Conservation (phyloP, 768 basidiomycete genomes). For the Rhodosporidiobolus sp. region DNA sequence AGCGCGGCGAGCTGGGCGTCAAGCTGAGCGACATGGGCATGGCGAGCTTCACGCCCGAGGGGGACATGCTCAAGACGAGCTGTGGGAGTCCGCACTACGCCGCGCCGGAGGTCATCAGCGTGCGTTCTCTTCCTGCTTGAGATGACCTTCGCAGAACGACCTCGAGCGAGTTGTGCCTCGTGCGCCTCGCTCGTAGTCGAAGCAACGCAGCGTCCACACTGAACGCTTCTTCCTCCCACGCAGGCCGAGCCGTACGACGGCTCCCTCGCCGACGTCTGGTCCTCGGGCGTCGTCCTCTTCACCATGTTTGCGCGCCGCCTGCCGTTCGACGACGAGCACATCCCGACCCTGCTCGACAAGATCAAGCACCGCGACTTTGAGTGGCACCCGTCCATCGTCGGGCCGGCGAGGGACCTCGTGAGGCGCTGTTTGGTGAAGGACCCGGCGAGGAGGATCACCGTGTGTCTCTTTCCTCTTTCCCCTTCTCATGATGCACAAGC, state of each 20-base stretch:
- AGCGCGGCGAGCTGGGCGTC: constrained; percentile 58
- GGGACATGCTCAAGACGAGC: constrained; percentile 67
- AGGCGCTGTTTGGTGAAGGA: constrained; percentile 75
- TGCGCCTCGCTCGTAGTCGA: too few relatives aligned
- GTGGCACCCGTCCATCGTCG: constrained; percentile 69
- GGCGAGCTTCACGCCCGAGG: constrained; percentile 79
- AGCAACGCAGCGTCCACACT: too few relatives aligned
- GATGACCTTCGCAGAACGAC: not conserved
- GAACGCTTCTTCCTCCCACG: not conserved
- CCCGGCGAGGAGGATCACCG: constrained; percentile 68
- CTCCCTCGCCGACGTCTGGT: constrained; percentile 89
- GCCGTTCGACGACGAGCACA: constrained; percentile 91
- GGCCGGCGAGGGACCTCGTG: constrained; percentile 71
- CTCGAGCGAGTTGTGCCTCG: not conserved
- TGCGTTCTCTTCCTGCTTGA: constrained; percentile 35
- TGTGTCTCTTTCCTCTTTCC: constrained; percentile 36
- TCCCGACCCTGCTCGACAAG: constrained; percentile 70
- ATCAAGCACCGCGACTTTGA: constrained; percentile 70
- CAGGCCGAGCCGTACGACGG: constrained; percentile 79
- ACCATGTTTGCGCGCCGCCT: constrained; percentile 79
- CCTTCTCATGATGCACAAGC: not conserved
- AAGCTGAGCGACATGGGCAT: constrained; percentile 98
- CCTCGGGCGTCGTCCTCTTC: constrained; percentile 87
- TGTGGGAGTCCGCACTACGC: constrained; percentile 96
- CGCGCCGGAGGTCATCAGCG: constrained; percentile 76